Conservation (phyloP, 225 moss, liverwort and hornwort species). For the Asterella californica region DNA sequence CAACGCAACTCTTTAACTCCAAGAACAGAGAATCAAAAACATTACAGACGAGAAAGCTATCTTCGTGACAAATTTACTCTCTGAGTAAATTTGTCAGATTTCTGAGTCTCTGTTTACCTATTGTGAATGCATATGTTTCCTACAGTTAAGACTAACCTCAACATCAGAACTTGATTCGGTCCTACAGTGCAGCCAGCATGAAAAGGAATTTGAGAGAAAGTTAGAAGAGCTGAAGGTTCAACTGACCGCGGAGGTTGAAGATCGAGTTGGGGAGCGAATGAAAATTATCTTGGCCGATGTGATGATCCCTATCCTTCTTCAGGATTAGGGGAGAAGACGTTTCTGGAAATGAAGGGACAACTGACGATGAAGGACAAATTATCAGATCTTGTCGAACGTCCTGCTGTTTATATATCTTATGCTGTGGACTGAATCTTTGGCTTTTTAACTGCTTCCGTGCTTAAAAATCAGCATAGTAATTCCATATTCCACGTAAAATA, state of each 20-base stretch:
- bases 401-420: too few relatives aligned
- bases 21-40: background rate
- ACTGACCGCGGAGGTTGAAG: constrained; percentile 31
- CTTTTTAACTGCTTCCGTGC: too few relatives aligned
- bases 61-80: background rate
- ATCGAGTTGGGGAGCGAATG: constrained; percentile 28
- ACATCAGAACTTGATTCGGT: background rate
- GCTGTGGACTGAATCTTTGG: too few relatives aligned
- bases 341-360: too few relatives aligned
- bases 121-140: background rate
- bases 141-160: background rate
- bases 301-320: background rate
- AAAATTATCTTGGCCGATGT: constrained; percentile 35
- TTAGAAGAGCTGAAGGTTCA: constrained; percentile 25
- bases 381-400: too few relatives aligned
- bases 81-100: too few relatives aligned
- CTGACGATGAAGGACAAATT: too few relatives aligned
- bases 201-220: constrained; percentile 37
- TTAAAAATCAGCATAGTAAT: too few relatives aligned
- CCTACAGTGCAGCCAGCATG: constrained; percentile 36
- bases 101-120: background rate
- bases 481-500: too few relatives aligned
- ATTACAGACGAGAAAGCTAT: background rate
- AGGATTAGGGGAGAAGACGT: too few relatives aligned
- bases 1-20: background rate